A percentile compares a stretch with the other conserved stretches of the same genome.
Conservation (phyloP, 2,329 filamentous ascomycete species). For the Penicillium nordicum region DNA sequence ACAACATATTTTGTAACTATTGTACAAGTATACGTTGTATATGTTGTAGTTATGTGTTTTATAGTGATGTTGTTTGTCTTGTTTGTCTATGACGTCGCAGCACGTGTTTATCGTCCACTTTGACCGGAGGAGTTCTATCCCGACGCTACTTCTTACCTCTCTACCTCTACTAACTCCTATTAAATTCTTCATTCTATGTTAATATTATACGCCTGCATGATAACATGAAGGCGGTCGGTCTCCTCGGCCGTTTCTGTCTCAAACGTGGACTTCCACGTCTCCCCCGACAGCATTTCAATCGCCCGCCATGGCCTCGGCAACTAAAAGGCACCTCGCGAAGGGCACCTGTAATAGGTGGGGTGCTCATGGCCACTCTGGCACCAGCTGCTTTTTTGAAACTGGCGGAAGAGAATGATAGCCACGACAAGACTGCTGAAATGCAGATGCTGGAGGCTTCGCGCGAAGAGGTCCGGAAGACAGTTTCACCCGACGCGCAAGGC, state of each 20-base stretch:
- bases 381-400: constrained; percentile 60
- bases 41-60: too few relatives aligned
- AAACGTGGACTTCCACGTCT: constrained; percentile 39
- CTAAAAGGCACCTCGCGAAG: constrained; percentile 19
- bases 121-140: background rate
- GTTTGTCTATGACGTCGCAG: constrained; percentile 11
- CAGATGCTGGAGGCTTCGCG: constrained; percentile 84
- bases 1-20: too few relatives aligned
- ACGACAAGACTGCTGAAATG: constrained; percentile 68
- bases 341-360: constrained; percentile 25
- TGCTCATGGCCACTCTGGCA: constrained; percentile 48
- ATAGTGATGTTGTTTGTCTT: background rate
- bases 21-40: background rate
- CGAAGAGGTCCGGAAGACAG: constrained; percentile 68
- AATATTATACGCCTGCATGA: constrained; percentile 18
- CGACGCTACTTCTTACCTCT: background rate
- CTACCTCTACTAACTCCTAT: background rate
- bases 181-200: constrained; percentile 3
- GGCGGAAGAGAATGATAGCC: constrained; percentile 48
- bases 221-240: constrained; percentile 51
- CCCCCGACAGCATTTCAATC: constrained; percentile 29
- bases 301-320: constrained; percentile 24
- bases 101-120: constrained; percentile 5
- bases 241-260: constrained; percentile 50
- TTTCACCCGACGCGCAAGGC: constrained; percentile 60